These are phyloP conservation scores for Tanacetum coccineum DNA, from an alignment of 129 eudicot genomes.

Conservation along the genomic window DNA sequence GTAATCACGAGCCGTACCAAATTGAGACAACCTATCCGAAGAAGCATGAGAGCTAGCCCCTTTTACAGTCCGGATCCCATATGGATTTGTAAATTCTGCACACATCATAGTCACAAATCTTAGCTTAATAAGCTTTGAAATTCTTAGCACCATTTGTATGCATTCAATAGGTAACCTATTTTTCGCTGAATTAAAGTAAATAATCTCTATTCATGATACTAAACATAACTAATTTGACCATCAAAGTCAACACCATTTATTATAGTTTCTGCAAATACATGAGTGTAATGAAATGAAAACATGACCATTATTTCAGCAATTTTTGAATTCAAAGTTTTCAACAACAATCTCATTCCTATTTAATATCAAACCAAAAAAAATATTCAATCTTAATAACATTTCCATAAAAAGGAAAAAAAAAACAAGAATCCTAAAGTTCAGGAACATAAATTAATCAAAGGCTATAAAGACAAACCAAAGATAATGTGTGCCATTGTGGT, in stretches of 20 bases:
- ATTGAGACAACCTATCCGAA: conserved; percentile 83
- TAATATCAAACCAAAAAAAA: not conserved
- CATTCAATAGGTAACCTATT: not conserved
- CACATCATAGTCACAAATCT: not conserved
- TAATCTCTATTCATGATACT: not conserved
- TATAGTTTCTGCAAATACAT: not conserved
- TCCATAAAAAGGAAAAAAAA: conserved; percentile 14
- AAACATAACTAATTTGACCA: conserved; percentile 14
- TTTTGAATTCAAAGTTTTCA: conserved; percentile 18
- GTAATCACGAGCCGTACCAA: conserved; percentile 92
- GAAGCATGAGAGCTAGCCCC: conserved; percentile 69
- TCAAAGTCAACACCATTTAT: conserved; percentile 4
- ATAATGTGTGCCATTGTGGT: conserved; percentile 21
- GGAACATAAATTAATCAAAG: conserved; percentile 25
- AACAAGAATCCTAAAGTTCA: conserved; percentile 23
- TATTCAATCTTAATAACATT: conserved; percentile 9
- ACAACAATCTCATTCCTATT: conserved; percentile 3
- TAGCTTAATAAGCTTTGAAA: not conserved
- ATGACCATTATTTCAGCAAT: conserved; percentile 4
- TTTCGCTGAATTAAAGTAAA: conserved; percentile 1
- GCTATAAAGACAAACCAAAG: conserved; percentile 23
- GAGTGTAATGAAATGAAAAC: not conserved
- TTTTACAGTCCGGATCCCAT: conserved; percentile 44
- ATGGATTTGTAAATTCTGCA: conserved; percentile 88
- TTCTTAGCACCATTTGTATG: not conserved